Evolutionary conservation across 176 grass and related monocot genomes (phyloP).

Genomic region (Poa annua): DNA sequence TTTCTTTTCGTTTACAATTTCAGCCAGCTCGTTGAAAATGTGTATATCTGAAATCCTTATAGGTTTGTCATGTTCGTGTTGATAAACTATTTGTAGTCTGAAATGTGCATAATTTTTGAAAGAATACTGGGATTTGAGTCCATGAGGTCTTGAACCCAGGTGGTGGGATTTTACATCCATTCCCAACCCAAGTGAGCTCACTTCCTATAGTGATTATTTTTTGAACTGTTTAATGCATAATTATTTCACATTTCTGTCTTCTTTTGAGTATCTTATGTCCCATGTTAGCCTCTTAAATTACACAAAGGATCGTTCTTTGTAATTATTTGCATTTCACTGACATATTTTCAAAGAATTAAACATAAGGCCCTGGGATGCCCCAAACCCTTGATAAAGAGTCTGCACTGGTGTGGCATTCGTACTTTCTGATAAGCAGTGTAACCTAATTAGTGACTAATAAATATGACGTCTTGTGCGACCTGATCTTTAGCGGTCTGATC

Average conservation of each 20-base stretch:
- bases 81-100: neutral
- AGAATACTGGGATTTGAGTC: neutral
- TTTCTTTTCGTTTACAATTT: conserved; percentile 24
- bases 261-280: conserved; percentile 16
- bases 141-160: neutral
- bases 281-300: neutral
- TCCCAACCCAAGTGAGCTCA: neutral
- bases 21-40: neutral
- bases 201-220: neutral
- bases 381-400: neutral
- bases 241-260: conserved; percentile 13
- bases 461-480: neutral
- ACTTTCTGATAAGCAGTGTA: neutral
- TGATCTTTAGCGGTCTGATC: too few relatives aligned
- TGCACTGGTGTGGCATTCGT: neutral
- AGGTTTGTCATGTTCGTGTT: conserved; percentile 11
- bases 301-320: neutral
- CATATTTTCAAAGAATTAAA: conserved; percentile 1
- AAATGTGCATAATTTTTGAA: conserved; percentile 20
- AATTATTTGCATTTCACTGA: neutral
- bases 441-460: conserved; percentile 4
- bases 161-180: neutral
- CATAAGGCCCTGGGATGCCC: neutral
- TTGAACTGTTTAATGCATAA: neutral
- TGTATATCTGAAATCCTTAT: neutral